Conservation (phyloP, 495 filamentous ascomycete species). For the Penicillium herquei region DNA sequence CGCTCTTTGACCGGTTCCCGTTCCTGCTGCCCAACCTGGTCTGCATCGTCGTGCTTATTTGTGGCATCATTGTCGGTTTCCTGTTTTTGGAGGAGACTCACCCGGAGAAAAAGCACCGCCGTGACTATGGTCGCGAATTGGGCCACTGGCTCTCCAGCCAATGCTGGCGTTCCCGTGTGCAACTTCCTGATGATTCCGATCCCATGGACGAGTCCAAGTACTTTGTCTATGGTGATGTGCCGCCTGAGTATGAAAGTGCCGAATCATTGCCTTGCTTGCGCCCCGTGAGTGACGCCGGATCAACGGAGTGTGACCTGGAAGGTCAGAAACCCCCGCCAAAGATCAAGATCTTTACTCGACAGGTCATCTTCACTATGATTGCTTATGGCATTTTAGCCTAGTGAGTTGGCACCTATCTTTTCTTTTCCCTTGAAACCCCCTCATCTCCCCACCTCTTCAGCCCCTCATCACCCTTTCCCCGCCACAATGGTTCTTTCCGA, state of each 20-base stretch:
- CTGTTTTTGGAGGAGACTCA: conserved; percentile 97
- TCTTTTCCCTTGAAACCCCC: no score
- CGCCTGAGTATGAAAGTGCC: conserved; percentile 62
- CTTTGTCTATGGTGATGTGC: conserved; percentile 56
- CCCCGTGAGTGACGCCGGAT: conserved; percentile 36
- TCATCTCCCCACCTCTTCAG: no score
- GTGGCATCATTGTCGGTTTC: conserved; percentile 78
- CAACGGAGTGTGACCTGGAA: conserved; percentile 45
- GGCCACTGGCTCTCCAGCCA: conserved; percentile 69
- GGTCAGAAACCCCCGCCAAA: conserved; percentile 37
- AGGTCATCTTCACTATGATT: conserved; percentile 79
- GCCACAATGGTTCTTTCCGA: no score
- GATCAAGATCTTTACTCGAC: conserved; percentile 67
- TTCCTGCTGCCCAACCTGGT: conserved; percentile 94
- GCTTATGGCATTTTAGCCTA: conserved; percentile 93
- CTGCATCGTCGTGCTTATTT: conserved; percentile 72
- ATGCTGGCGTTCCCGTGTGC: conserved; percentile 41
- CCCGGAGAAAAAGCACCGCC: conserved; percentile 71
- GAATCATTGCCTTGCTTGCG: conserved; percentile 60
- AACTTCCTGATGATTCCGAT: conserved; percentile 34
- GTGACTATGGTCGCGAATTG: conserved; percentile 72
- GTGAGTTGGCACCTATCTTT: conserved; percentile 55
- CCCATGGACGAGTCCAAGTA: conserved; percentile 45
- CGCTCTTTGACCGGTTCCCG: conserved; percentile 79
- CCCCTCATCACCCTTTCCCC: no score